Percentiles rank a stretch among this genome's conserved stretches.
Evolutionary conservation across 23 red algal species (phyloP).

Genomic region (Chondrus crispus): DNA sequence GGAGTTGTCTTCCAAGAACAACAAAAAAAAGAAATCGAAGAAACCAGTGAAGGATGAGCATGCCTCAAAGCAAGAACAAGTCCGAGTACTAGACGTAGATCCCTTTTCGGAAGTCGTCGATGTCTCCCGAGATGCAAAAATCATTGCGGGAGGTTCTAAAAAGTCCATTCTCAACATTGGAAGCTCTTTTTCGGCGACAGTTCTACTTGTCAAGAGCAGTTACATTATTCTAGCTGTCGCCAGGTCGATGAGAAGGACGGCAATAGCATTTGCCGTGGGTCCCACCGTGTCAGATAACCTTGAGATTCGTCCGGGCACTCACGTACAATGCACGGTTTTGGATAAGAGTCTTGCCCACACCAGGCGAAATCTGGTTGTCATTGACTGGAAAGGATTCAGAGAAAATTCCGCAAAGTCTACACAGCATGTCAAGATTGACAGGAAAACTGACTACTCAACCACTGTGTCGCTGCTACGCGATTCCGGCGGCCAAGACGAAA

Average conservation of each 20-base stretch:
- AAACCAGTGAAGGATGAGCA: not conserved
- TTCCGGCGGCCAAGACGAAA: not conserved
- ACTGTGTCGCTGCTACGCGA: not conserved
- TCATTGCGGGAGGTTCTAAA: conserved; percentile 14
- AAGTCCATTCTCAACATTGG: not conserved
- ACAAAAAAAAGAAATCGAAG: not conserved
- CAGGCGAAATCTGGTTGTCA: not conserved
- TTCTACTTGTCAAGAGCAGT: conserved; percentile 47
- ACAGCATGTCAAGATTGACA: not conserved
- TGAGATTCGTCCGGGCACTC: conserved; percentile 6
- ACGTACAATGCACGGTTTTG: conserved; percentile 21
- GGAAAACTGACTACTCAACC: not conserved
- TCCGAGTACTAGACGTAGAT: conserved; percentile 57
- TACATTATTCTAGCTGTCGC: conserved; percentile 60
- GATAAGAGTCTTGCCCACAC: not conserved
- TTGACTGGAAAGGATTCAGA: conserved; percentile 13
- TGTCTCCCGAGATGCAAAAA: conserved; percentile 19
- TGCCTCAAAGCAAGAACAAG: not conserved
- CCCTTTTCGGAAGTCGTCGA: conserved; percentile 65
- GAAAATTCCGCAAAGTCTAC: not conserved
- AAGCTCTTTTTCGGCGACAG: not conserved
- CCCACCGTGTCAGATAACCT: conserved; percentile 17
- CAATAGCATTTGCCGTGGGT: conserved; percentile 37
- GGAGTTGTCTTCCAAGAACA: not conserved
- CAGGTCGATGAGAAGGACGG: conserved; percentile 24